phyloP scores from a whole-genome alignment of 2,329 filamentous ascomycete species.

The Phyllosticta capitalensis region DNA sequence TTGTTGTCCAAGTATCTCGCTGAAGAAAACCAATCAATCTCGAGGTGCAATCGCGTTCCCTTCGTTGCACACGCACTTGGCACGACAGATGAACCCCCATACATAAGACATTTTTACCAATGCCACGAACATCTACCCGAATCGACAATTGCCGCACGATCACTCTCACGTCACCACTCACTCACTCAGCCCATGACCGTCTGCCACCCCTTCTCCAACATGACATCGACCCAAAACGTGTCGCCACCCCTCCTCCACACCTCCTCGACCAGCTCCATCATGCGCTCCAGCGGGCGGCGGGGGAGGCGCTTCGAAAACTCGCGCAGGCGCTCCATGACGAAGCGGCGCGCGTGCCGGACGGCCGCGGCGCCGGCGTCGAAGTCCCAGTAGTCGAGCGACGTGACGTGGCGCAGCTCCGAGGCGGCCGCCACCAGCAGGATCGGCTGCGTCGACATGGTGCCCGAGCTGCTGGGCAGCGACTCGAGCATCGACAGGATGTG shows the following conservation, averaged over 20 bases:
- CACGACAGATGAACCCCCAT: too few species aligned
- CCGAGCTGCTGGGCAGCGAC: conserved; percentile 42
- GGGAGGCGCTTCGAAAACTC: conserved; percentile 38
- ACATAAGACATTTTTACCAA: too few species aligned
- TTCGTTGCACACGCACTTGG: too few species aligned
- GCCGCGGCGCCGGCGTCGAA: conserved; percentile 32
- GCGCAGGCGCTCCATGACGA: conserved; percentile 41
- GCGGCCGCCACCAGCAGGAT: conserved; percentile 42
- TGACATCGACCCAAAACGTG: conserved; percentile 47
- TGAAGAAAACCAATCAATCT: too few species aligned
- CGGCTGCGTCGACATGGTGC: conserved; percentile 45
- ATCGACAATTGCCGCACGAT: too few species aligned
- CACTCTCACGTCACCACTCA: too few species aligned
- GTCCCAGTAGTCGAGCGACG: conserved; percentile 29
- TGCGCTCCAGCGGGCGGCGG: conserved; percentile 42
- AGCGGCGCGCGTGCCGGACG: conserved; percentile 38
- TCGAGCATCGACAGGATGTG: conserved; percentile 42
- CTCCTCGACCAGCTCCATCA: conserved; percentile 42
- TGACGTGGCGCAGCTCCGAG: conserved; percentile 39
- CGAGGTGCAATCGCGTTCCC: too few species aligned
- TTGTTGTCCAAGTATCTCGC: too few species aligned
- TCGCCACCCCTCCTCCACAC: conserved; percentile 40
- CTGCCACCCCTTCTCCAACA: conserved; percentile 48
- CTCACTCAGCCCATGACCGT: conserved; percentile 40
- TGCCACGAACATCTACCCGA: too few species aligned